A percentile compares a stretch with the other conserved stretches of the same genome.
Evolutionary conservation across 164 flowering plant genomes (phyloP).

Genomic region (Stephania cephalantha): DNA sequence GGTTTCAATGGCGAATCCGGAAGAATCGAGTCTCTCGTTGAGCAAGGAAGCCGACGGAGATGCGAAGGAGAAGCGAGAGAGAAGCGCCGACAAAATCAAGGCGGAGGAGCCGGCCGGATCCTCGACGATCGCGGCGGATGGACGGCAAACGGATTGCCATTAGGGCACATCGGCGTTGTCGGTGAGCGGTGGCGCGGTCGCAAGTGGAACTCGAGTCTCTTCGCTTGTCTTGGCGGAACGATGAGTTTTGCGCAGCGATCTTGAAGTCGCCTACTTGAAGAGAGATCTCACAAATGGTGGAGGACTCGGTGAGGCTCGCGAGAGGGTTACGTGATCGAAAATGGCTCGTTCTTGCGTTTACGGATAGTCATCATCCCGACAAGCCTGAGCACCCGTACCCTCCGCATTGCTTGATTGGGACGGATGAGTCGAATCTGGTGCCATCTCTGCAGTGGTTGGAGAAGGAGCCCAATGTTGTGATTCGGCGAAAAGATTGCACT

Average conservation of each 20-base stretch:
- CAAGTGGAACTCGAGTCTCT: slow-evolving; percentile 75
- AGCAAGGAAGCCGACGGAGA: slow-evolving; percentile 17
- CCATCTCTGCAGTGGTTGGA: slow-evolving; percentile 75
- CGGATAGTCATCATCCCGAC: slow-evolving; percentile 81
- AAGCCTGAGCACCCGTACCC: slow-evolving; percentile 88
- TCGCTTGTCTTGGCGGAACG: slow-evolving; percentile 78
- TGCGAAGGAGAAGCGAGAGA: neutral
- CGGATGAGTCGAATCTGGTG: slow-evolving; percentile 63
- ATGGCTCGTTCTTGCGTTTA: slow-evolving; percentile 78
- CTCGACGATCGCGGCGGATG: slow-evolving; percentile 25
- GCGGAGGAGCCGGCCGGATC: neutral
- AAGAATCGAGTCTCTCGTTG: slow-evolving; percentile 46
- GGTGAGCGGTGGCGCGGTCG: slow-evolving; percentile 51
- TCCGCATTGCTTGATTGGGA: slow-evolving; percentile 80
- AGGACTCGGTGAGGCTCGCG: slow-evolving; percentile 54
- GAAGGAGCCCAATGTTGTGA: slow-evolving; percentile 58
- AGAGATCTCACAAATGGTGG: slow-evolving; percentile 73
- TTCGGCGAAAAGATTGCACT: slow-evolving; percentile 77
- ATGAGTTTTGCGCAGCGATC: slow-evolving; percentile 91
- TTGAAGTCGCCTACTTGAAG: too few relatives aligned
- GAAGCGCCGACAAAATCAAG: slow-evolving; percentile 11
- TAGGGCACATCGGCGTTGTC: slow-evolving; percentile 54
- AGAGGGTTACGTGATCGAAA: slow-evolving; percentile 57
- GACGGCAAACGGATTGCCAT: slow-evolving; percentile 81
- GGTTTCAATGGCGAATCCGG: slow-evolving; percentile 39